Evolutionary conservation across 192 early-diverging fungal species (phyloP).

Genomic region (Rhizophlyctis rosea): DNA sequence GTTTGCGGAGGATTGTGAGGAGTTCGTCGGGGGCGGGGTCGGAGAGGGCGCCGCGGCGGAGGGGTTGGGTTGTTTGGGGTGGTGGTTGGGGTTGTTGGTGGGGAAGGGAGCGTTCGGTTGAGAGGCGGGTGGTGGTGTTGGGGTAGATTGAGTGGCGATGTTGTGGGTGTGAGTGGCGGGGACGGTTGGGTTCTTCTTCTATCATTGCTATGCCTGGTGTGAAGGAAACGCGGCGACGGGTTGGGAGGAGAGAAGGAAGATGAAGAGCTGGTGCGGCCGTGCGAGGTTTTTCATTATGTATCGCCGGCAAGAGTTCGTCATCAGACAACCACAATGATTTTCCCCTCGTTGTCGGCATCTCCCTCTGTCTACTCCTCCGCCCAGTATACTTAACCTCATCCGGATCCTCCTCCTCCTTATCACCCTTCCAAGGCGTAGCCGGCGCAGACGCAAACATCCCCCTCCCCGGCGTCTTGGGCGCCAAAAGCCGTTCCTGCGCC

Average conservation of each 20-base stretch:
- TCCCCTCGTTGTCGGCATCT: too few species aligned
- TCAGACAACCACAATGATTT: too few species aligned
- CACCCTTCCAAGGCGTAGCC: too few species aligned
- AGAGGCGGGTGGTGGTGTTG: not conserved
- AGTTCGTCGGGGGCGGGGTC: conserved; percentile 12
- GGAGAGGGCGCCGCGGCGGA: not conserved
- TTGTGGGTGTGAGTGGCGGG: not conserved
- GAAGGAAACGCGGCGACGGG: not conserved
- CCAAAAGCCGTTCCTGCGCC: too few species aligned
- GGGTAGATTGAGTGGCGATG: not conserved
- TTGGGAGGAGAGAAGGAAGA: not conserved
- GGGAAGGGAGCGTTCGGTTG: not conserved
- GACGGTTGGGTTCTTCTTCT: not conserved
- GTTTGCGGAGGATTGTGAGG: conserved; percentile 20
- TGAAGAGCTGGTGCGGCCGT: too few species aligned
- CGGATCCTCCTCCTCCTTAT: too few species aligned
- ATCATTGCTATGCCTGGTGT: not conserved
- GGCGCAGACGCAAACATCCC: too few species aligned
- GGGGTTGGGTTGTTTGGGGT: not conserved
- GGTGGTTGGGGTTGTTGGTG: not conserved
- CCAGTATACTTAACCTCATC: too few species aligned
- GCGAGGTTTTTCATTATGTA: too few species aligned
- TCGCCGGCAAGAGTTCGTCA: too few species aligned
- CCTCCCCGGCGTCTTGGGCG: too few species aligned
- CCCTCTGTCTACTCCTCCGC: too few species aligned